These are phyloP conservation scores for Colletotrichum limetticola DNA, from an alignment of 2,329 filamentous ascomycete genomes.

Conservation along the genomic window DNA sequence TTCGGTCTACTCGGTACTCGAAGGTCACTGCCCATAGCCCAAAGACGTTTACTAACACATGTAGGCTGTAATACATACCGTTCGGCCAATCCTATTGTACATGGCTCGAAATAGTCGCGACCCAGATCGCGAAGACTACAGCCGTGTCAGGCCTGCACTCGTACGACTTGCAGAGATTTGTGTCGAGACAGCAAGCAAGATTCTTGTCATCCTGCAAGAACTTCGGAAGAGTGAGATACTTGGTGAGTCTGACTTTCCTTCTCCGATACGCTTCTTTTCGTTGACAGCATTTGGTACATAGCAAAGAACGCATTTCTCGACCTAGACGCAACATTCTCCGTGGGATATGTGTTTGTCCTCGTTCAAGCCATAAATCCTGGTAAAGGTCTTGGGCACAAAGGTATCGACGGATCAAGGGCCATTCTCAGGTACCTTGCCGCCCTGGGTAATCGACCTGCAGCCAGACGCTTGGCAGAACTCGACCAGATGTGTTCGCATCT, in stretches of 20 bases:
- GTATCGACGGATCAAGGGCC: slow-evolving; percentile 13
- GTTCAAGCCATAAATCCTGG: slow-evolving; percentile 26
- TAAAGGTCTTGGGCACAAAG: slow-evolving; percentile 11
- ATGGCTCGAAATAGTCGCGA: slow-evolving; percentile 25
- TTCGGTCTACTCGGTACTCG: slow-evolving; percentile 13
- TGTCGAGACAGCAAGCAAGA: slow-evolving; percentile 28
- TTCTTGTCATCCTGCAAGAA: slow-evolving; percentile 19
- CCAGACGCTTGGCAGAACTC: slow-evolving; percentile 15
- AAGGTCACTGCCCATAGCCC: too few relatives aligned
- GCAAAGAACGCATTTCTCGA: slow-evolving; percentile 29
- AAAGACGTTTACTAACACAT: neutral
- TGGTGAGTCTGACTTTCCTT: neutral
- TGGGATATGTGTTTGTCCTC: slow-evolving; percentile 28
- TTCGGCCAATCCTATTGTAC: slow-evolving; percentile 21
- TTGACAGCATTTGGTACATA: neutral
- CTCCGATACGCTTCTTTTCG: neutral
- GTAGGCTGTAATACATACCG: slow-evolving; percentile 21
- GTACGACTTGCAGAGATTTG: slow-evolving; percentile 23
- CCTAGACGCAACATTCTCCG: slow-evolving; percentile 24
- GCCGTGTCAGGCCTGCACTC: slow-evolving; percentile 13
- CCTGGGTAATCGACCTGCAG: slow-evolving; percentile 26
- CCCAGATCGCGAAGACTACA: neutral
- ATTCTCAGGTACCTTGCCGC: slow-evolving; percentile 18
- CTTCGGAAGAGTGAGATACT: slow-evolving; percentile 16
- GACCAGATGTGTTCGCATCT: slow-evolving; percentile 32